Conservation (phyloP, 2,329 filamentous ascomycete species). For the Cercospora zeina region DNA sequence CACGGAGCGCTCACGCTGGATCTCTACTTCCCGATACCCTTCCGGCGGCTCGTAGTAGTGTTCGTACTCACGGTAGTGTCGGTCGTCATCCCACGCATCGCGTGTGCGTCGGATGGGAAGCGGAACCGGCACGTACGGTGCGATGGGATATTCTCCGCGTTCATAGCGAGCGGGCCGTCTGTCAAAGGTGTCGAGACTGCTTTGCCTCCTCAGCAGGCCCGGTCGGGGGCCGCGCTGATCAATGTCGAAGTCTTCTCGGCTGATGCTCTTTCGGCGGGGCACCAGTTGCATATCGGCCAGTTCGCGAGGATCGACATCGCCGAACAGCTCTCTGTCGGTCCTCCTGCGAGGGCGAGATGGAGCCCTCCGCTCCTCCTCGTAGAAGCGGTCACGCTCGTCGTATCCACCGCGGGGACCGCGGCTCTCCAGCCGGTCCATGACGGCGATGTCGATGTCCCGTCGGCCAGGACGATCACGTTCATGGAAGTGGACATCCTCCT, state of each 20-base stretch:
- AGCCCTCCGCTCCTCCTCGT: conserved; percentile 53
- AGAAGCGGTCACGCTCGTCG: conserved; percentile 56
- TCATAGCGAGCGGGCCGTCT: conserved; percentile 64
- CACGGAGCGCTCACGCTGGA: conserved; percentile 49
- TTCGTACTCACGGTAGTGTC: conserved; percentile 41
- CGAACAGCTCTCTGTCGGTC: conserved; percentile 49
- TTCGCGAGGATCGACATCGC: conserved; percentile 50
- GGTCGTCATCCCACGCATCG: conserved; percentile 67
- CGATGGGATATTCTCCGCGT: conserved; percentile 64
- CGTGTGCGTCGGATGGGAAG: conserved; percentile 58
- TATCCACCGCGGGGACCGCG: conserved; percentile 43
- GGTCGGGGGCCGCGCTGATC: conserved; percentile 59
- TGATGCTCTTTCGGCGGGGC: conserved; percentile 55
- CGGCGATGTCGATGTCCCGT: conserved; percentile 46
- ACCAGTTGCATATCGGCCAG: conserved; percentile 55
- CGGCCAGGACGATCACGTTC: conserved; percentile 44
- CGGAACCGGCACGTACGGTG: conserved; percentile 67
- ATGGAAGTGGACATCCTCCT: conserved; percentile 48
- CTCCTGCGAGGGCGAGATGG: conserved; percentile 37
- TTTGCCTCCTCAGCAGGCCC: conserved; percentile 73
- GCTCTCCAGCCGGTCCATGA: conserved; percentile 45
- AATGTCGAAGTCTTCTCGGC: conserved; percentile 55
- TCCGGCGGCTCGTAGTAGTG: conserved; percentile 42
- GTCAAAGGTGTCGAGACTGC: conserved; percentile 87
- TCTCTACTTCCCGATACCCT: conserved; percentile 53